Percentiles rank a stretch among this genome's conserved stretches.
Conservation (phyloP, 73 alveolate species). For the Paramecium biaurelia region DNA sequence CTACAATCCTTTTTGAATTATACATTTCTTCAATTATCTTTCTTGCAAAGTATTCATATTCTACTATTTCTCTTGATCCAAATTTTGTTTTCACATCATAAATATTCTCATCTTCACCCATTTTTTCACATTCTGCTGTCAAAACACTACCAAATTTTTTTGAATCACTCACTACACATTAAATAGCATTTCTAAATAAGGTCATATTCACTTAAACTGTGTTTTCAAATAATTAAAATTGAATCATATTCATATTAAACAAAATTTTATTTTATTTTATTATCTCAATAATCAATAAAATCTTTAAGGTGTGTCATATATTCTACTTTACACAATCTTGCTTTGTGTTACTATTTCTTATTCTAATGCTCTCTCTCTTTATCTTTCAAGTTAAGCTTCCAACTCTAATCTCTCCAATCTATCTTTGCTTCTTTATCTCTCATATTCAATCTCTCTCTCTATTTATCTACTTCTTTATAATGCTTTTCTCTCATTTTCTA, state of each 20-base stretch:
- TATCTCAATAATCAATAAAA: background rate
- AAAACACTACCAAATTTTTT: slow-evolving; percentile 22
- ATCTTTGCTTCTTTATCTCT: slow-evolving; percentile 3
- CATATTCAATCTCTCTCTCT: background rate
- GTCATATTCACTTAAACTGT: background rate
- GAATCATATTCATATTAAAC: background rate
- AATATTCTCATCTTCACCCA: background rate
- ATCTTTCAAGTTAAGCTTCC: background rate
- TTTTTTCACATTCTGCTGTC: slow-evolving; percentile 20
- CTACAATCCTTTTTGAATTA: background rate
- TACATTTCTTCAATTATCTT: slow-evolving; percentile 15
- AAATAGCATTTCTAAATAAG: background rate
- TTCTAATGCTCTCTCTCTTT: slow-evolving; percentile 25
- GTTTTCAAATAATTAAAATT: background rate
- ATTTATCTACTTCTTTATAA: background rate
- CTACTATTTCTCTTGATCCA: slow-evolving; percentile 30
- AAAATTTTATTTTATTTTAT: background rate
- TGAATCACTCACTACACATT: background rate
- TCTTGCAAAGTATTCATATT: slow-evolving; percentile 21
- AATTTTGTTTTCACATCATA: slow-evolving; percentile 30
- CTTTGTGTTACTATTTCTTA: slow-evolving; percentile 1
- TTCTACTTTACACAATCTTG: slow-evolving; percentile 4
- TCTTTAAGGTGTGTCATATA: slow-evolving; percentile 8
- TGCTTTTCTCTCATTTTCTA: background rate
- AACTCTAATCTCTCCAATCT: background rate